Evolutionary conservation across 345 rosid species (phyloP), one percentile per base, ranked within the genome.

Genomic region (Brassica nigra): DNA sequence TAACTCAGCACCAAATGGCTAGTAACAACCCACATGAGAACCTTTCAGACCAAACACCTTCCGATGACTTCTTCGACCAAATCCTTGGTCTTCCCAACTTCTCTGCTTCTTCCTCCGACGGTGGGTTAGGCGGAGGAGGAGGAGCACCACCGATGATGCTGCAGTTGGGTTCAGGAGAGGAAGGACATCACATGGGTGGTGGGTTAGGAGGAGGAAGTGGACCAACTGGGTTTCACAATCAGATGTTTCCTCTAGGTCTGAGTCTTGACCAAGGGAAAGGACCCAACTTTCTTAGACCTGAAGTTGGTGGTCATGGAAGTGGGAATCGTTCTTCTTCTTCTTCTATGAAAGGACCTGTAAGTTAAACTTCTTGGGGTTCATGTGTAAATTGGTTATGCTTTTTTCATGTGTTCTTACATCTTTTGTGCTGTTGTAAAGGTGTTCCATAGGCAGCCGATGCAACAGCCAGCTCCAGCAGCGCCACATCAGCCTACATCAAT

Each of bases 61-160:
- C 86, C 28, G 99, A 96, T 77, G 98, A 96, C 83, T 96, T 96
- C 88, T 84, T 96, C 63, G 97, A 90, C 79, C 98, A 92, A 84
- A 89, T 96, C 62, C 94, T 96, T 37, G 88, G 95, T 62, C 83
- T 92, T 52, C 93, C 87, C 15, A 88, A 80, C 87, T 95, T 89
- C 79, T 76, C 84, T 10, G 84, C 86, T 29, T 81, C 93, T 27
- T 62, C 92, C 1, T 97, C 87, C 11, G 70, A 89, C 66, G 85
- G 83, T 1, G 87, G 85, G 39, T 68, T 88, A 72, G 78, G 85
- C 12, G 84, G 85, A 0, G 78, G 85, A 0, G 78, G 84, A 16
- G 47, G 84, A 16, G 78, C 85, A 16, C 81, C 89, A 14, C 88
- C 95, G 73, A 92, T 93, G 99, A 88, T 93, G 92, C 82, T 93